A percentile compares a stretch with the other conserved stretches of the same genome.
phyloP scores from a whole-genome alignment of 208 protist species.

The Crithidia thermophila region DNA sequence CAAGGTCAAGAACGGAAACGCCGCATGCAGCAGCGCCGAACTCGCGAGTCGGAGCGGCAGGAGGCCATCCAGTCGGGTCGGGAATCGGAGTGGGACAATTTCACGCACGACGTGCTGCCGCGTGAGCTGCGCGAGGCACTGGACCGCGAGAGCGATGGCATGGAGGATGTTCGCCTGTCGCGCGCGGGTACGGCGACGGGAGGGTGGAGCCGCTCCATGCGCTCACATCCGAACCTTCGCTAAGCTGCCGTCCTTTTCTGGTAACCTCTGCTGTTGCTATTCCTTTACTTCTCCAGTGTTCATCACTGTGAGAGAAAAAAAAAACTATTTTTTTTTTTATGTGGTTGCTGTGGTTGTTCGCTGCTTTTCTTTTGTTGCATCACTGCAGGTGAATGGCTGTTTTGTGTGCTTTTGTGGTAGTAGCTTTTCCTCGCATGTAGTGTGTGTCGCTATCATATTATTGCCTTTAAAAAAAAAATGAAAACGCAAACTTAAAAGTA shows the following conservation, averaged over 20 bases:
- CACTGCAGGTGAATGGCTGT: too few species aligned
- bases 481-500: too few species aligned
- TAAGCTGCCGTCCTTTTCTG: constrained; percentile 20
- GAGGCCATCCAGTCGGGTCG: constrained; percentile 51
- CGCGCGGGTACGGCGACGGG: constrained; percentile 75
- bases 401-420: too few species aligned
- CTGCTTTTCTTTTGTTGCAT: too few species aligned
- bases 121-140: constrained; percentile 84
- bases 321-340: neutral
- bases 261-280: too few species aligned
- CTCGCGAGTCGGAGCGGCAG: constrained; percentile 37
- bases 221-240: constrained; percentile 75
- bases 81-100: constrained; percentile 81
- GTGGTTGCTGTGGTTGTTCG: too few species aligned
- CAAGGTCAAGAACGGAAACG: constrained; percentile 85
- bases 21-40: constrained; percentile 74
- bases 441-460: too few species aligned
- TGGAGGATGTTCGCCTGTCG: constrained; percentile 86
- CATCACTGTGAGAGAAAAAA: neutral
- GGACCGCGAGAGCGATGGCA: constrained; percentile 86
- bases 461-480: too few species aligned
- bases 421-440: too few species aligned
- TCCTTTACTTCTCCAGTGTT: too few species aligned
- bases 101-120: constrained; percentile 85
- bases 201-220: constrained; percentile 74